phyloP scores from a whole-genome alignment of 1,284 basidiomycete species.

The Exobasidium rhododendri region DNA sequence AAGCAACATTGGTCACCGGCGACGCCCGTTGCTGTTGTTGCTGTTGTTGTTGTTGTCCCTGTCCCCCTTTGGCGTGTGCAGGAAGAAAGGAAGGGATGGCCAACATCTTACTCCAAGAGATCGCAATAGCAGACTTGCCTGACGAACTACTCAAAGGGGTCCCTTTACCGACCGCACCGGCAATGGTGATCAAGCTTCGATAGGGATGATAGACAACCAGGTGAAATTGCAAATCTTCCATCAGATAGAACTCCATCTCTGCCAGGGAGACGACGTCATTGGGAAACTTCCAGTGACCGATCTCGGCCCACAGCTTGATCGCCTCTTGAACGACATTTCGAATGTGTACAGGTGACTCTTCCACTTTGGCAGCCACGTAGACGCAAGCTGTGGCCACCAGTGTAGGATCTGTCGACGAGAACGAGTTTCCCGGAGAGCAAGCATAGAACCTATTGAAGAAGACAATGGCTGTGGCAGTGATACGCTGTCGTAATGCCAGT shows the following conservation, averaged over 20 bases:
- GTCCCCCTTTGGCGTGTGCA: background rate
- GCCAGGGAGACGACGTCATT: slow-evolving; percentile 7
- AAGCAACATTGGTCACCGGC: background rate
- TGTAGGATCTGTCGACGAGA: slow-evolving; percentile 89
- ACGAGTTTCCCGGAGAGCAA: slow-evolving; percentile 59
- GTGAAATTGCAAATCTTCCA: slow-evolving; percentile 94
- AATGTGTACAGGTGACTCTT: slow-evolving; percentile 91
- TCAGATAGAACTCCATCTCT: slow-evolving; percentile 78
- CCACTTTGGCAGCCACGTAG: slow-evolving; percentile 93
- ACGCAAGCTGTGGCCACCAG: slow-evolving; percentile 87
- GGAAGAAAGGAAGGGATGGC: background rate
- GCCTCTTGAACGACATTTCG: slow-evolving; percentile 86
- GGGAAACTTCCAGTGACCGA: slow-evolving; percentile 39
- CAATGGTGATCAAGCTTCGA: slow-evolving; percentile 72
- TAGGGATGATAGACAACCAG: slow-evolving; percentile 91
- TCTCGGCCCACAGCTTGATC: slow-evolving; percentile 71
- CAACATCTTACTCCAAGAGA: background rate
- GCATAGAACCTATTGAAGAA: slow-evolving; percentile 89
- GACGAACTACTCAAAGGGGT: background rate
- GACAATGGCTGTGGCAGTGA: slow-evolving; percentile 85
- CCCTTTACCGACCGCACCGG: slow-evolving; percentile 1
- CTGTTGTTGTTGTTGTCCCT: background rate
- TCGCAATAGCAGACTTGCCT: background rate
- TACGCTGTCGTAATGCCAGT: slow-evolving; percentile 76
- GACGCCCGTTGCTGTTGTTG: background rate